These are phyloP conservation scores for Septoria linicola DNA, from an alignment of 2,329 filamentous ascomycete species.

Conservation along the genomic window DNA sequence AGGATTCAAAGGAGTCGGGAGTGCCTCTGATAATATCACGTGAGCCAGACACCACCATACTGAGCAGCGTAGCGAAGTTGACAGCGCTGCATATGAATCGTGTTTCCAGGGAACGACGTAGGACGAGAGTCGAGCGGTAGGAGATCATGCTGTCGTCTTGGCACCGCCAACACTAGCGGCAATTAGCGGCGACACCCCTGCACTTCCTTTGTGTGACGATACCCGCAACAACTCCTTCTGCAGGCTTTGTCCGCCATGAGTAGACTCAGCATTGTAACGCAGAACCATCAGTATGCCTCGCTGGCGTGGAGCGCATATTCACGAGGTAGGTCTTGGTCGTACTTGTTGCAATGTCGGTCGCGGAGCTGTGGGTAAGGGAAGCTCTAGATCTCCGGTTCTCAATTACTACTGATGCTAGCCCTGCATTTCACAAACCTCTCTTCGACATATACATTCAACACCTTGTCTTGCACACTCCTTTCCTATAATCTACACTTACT, in stretches of 20 bases:
- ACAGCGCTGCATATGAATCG: too few relatives aligned
- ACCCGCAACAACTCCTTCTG: too few relatives aligned
- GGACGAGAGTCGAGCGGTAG: background rate
- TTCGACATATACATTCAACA: background rate
- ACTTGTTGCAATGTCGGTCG: too few relatives aligned
- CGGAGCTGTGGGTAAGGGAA: background rate
- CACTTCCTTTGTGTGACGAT: too few relatives aligned
- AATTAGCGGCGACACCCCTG: background rate
- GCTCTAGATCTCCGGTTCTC: slow-evolving; percentile 1
- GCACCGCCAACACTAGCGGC: background rate
- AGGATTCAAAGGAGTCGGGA: too few relatives aligned
- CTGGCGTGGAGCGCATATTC: too few relatives aligned
- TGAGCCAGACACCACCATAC: too few relatives aligned
- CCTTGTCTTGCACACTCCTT: background rate
- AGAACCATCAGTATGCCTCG: background rate
- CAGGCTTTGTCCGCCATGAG: background rate
- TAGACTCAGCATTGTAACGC: background rate
- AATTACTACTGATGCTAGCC: too few relatives aligned
- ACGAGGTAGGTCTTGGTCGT: too few relatives aligned
- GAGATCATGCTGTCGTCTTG: background rate
- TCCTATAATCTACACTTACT: background rate
- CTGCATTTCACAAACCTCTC: background rate
- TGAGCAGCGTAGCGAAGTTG: too few relatives aligned
- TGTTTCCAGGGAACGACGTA: too few relatives aligned
- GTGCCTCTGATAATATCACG: too few relatives aligned